Evolutionary conservation across 768 basidiomycete species (phyloP).

Genomic region (Dioszegia crocea): DNA sequence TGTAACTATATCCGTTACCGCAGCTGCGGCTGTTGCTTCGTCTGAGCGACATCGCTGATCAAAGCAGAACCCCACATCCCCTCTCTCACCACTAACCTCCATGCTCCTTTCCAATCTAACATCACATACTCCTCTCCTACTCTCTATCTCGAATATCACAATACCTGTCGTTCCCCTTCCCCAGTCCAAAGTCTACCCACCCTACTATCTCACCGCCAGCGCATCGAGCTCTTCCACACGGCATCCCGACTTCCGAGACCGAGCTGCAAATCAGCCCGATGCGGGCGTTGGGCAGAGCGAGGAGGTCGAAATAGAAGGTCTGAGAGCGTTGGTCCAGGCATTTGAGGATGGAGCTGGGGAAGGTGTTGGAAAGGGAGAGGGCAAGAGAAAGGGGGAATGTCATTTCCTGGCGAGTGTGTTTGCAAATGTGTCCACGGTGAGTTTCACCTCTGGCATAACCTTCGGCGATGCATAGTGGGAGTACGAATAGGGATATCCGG

Average conservation of each 20-base stretch:
- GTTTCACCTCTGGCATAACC: slow-evolving; percentile 34
- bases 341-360: slow-evolving; percentile 70
- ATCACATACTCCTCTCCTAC: slow-evolving; percentile 65
- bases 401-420: slow-evolving; percentile 94
- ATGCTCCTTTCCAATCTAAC: slow-evolving; percentile 97
- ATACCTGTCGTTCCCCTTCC: slow-evolving; percentile 57
- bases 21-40: no score
- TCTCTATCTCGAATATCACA: slow-evolving; percentile 61
- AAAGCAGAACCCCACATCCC: slow-evolving; percentile 75
- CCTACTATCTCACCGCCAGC: slow-evolving; percentile 69
- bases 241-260: slow-evolving; percentile 63
- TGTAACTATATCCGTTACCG: not conserved
- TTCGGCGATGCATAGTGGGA: not conserved
- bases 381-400: slow-evolving; percentile 65
- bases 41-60: slow-evolving; percentile 5
- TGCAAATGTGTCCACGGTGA: slow-evolving; percentile 78
- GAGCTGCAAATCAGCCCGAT: slow-evolving; percentile 48
- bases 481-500: no score
- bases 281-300: slow-evolving; percentile 42
- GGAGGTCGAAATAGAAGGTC: slow-evolving; percentile 56
- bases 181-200: slow-evolving; percentile 48
- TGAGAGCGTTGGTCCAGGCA: slow-evolving; percentile 83
- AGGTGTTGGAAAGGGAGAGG: slow-evolving; percentile 56
- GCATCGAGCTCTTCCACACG: slow-evolving; percentile 72
- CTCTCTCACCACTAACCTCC: slow-evolving; percentile 88